Evolutionary conservation across 192 early-diverging fungal genomes (phyloP).

Genomic region (Oehlia diaphana): DNA sequence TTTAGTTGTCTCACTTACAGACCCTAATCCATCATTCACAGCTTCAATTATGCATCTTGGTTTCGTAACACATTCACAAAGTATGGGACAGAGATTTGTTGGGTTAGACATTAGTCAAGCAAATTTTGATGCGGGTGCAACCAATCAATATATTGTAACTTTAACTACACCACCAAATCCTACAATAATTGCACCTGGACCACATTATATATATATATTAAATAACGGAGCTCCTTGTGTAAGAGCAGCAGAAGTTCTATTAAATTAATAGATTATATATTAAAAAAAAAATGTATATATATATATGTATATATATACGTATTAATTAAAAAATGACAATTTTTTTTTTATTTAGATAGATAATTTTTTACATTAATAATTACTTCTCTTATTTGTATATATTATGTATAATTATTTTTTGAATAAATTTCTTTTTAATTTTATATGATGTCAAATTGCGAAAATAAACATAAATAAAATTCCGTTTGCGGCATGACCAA

Average conservation of each 20-base stretch:
- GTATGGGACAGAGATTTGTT: conserved; percentile 54
- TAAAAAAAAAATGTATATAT: too few relatives aligned
- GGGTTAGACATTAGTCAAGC: not conserved
- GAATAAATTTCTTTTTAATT: too few relatives aligned
- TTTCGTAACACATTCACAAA: conserved; percentile 55
- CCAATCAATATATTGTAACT: not conserved
- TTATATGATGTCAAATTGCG: too few relatives aligned
- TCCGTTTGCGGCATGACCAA: too few relatives aligned
- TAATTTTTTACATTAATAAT: too few relatives aligned
- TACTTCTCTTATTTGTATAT: too few relatives aligned
- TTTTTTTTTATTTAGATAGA: too few relatives aligned
- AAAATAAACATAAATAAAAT: too few relatives aligned
- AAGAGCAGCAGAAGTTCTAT: not conserved
- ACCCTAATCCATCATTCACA: conserved; percentile 27
- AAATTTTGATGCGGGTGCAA: not conserved
- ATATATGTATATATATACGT: too few relatives aligned
- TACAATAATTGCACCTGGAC: not conserved
- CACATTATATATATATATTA: not conserved
- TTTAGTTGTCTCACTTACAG: conserved; percentile 24
- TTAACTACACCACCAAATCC: not conserved
- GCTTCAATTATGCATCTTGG: conserved; percentile 48
- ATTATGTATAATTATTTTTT: too few relatives aligned
- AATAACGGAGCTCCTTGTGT: not conserved
- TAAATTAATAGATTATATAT: too few relatives aligned
- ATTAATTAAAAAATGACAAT: too few relatives aligned